Evolutionary conservation across 192 early-diverging fungal genomes (phyloP).

Genomic region (Chytriomyces sp.): DNA sequence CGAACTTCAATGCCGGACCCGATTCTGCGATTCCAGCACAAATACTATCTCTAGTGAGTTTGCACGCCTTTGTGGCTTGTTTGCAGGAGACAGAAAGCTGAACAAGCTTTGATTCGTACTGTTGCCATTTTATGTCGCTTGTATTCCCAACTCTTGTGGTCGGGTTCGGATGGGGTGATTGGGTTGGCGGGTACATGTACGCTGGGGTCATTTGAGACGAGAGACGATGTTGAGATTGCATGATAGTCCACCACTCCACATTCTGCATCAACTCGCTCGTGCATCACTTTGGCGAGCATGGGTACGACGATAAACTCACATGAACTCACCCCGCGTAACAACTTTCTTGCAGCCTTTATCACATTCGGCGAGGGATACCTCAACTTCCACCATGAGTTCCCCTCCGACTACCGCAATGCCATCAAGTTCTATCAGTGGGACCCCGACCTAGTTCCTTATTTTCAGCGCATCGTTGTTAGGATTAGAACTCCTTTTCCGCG

Average conservation of each 20-base stretch:
- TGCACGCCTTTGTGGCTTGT: slow-evolving; percentile 26
- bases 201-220: slow-evolving; percentile 44
- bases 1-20: slow-evolving; percentile 52
- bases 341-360: slow-evolving; percentile 50
- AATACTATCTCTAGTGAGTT: slow-evolving; percentile 42
- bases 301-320: slow-evolving; percentile 79
- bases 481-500: slow-evolving; percentile 41
- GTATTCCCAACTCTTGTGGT: slow-evolving; percentile 82
- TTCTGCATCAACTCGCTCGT: slow-evolving; percentile 63
- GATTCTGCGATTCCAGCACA: slow-evolving; percentile 52
- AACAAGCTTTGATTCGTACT: slow-evolving; percentile 46
- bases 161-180: slow-evolving; percentile 71
- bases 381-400: slow-evolving; percentile 73
- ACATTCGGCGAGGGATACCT: slow-evolving; percentile 63
- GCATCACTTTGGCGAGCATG: slow-evolving; percentile 51
- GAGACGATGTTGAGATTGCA: slow-evolving; percentile 51
- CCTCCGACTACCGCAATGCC: slow-evolving; percentile 59
- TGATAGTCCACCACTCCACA: slow-evolving; percentile 59
- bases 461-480: slow-evolving; percentile 40
- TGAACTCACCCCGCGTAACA: slow-evolving; percentile 66
- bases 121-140: slow-evolving; percentile 75
- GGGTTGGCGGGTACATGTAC: slow-evolving; percentile 54
- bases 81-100: slow-evolving; percentile 45
- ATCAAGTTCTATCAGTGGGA: slow-evolving; percentile 54
- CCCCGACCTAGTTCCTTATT: slow-evolving; percentile 57